These are phyloP conservation scores for Fraxinus velutina DNA, from an alignment of 305 asterid genomes.

Conservation along the genomic window DNA sequence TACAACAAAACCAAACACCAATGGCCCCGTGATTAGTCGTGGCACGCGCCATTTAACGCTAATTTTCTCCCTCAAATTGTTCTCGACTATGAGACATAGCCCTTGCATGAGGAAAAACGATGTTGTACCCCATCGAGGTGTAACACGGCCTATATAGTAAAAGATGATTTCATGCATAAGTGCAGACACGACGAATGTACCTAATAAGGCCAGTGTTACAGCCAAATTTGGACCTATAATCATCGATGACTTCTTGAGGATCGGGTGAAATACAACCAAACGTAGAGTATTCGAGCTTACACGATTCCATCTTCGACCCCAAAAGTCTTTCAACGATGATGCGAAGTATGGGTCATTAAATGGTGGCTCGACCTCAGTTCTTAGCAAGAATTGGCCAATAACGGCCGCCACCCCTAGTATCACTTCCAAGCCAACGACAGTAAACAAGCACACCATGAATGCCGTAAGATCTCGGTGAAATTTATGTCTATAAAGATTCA, in stretches of 20 bases:
- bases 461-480: conserved; percentile 15
- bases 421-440: conserved; percentile 30
- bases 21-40: conserved; percentile 31
- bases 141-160: conserved; percentile 24
- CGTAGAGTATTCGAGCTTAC: conserved; percentile 31
- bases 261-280: conserved; percentile 27
- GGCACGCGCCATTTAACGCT: conserved; percentile 24
- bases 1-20: conserved; percentile 28
- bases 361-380: conserved; percentile 33
- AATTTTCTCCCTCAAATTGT: conserved; percentile 16
- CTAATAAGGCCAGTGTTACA: conserved; percentile 11
- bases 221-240: conserved; percentile 31
- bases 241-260: neutral
- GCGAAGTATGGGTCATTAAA: conserved; percentile 37
- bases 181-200: conserved; percentile 37
- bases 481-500: conserved; percentile 16
- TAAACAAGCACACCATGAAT: conserved; percentile 27
- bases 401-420: conserved; percentile 22
- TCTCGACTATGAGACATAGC: conserved; percentile 26
- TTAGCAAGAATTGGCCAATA: conserved; percentile 17
- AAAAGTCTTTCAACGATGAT: conserved; percentile 44
- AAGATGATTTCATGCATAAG: conserved; percentile 39
- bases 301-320: conserved; percentile 55
- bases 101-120: conserved; percentile 39
- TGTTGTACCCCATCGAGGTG: conserved; percentile 28